Evolutionary conservation across 225 moss, liverwort and hornwort species (phyloP), one percentile per base, ranked within the genome.

Genomic region (Neckera pumila): DNA sequence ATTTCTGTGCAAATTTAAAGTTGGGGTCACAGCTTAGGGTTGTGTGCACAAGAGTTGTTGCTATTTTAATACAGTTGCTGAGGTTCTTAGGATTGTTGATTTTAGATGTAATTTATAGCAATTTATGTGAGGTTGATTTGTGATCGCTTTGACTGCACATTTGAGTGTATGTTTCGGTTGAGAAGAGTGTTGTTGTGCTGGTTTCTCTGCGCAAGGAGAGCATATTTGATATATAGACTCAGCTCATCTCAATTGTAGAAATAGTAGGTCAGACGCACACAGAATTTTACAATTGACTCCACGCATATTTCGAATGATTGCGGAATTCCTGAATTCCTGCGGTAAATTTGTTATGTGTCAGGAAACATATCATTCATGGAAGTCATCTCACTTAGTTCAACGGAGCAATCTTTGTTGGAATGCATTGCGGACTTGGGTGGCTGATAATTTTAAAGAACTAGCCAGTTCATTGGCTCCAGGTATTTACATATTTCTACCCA

Each of bases 351-450:
- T 65, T 85, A 19, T 90, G 42, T 85, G 70, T 36, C 90, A 97
- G 96, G 89, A 91, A 86, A 92, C 96, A 45, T 98, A 98, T 74
- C 70, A 76, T 61, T 88, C 92, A 27, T 98, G 97, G 97, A 90
- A 89, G 61, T 80, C 80, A 43, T 92, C 86, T 82, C 86, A 73
- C 43, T 88, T 98, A 84, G 90, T 95, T 78, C 86, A 84, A 63
- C 94, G 96, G 89, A 93, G 92, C 56, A 93, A 58, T 84, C 89
- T 57, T 38, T 98, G 95, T 86, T 94, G 95, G 94, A 90, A 90
- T 77, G 85, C 89, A 63, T 90, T 98, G 65, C 95, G 95, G 88
- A 85, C 82, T 72, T 98, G 97, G 97, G 76, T 95, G 83, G 81
- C 73, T 62, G 84, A 58, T 51, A 93, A 96, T 81, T 98, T 96